Evolutionary conservation across 495 filamentous ascomycete genomes (phyloP), one percentile per base, ranked within the genome.

Genomic region (Bathelium albidoporum): DNA sequence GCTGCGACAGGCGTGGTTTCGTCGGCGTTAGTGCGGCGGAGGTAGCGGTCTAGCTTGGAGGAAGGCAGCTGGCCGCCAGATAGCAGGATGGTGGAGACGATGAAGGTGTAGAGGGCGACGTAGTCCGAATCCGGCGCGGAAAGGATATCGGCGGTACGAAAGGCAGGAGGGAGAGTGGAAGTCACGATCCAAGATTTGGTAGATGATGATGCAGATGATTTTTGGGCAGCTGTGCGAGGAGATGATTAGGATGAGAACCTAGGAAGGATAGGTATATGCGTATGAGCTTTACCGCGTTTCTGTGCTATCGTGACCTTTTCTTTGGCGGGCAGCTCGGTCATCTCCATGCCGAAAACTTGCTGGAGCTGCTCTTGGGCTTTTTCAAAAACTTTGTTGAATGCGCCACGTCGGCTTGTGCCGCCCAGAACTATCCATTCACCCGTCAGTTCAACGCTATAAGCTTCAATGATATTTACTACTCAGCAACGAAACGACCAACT

Each of bases 241-340:
- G 29, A 18, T 62, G 59, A 61, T 43, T 26, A 52, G 53, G 0
- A 43, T 14, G 58, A 32, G 28, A 34, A 60, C 32, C 26, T 31
- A 53, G 10, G 29, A 39, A 14, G 58, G 64, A 32, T 29, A 59
- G 1, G 18, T 7, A 49, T 39, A 39, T 14, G 34, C 5, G 34
- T 5, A 72, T 9, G 14, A 41, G 36, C 22, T 79, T 78, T 83
- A 87, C 85, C 89, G 83, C 83, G 86, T 77, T 82, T 88, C 55
- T 95, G 85, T 24, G 79, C 81, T 64, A 95, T 71, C 16, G 86
- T 89, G 16, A 85, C 78, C 74, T 92, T 95, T 73, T 97, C 94
- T 68, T 79, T 83, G 24, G 78, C 77, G 0, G 92, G 92, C 61
- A 96, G 77, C 74, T 95, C 91, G 1, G 80, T 77, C 81, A 97